Conservation (phyloP, 768 basidiomycete species). For the Lentinula lateritia region DNA sequence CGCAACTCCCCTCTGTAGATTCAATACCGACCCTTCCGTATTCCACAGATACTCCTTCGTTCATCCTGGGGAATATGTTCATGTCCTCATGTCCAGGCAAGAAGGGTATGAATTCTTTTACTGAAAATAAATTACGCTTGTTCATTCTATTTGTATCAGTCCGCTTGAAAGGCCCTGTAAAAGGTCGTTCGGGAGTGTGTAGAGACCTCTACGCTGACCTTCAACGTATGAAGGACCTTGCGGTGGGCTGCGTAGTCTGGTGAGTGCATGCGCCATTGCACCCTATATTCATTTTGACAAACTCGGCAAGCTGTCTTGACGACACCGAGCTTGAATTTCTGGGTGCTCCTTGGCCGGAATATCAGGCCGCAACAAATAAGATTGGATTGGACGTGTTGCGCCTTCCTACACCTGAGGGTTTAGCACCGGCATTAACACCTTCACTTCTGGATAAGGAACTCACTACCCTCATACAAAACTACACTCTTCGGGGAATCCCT, state of each 20-base stretch:
- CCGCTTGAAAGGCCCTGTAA: conserved; percentile 66
- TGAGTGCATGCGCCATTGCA: conserved; percentile 23
- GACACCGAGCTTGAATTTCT: conserved; percentile 79
- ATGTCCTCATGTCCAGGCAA: conserved; percentile 94
- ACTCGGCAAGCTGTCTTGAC: conserved; percentile 64
- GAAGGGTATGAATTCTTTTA: conserved; percentile 50
- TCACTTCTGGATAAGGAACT: conserved; percentile 61
- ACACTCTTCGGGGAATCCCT: conserved; percentile 66
- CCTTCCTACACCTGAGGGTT: conserved; percentile 86
- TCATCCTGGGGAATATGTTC: conserved; percentile 74
- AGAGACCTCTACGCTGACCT: conserved; percentile 79
- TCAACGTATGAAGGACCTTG: conserved; percentile 62
- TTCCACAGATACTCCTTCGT: conserved; percentile 12
- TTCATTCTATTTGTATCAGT: conserved; percentile 31
- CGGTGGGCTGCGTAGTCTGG: conserved; percentile 83
- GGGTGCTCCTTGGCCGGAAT: conserved; percentile 83
- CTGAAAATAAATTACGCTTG: not conserved
- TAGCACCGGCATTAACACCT: conserved; percentile 59
- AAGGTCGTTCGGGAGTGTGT: conserved; percentile 78
- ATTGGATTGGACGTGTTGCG: conserved; percentile 78
- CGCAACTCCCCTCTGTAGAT: conserved; percentile 8
- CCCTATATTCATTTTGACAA: not conserved
- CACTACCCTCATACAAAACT: conserved; percentile 55
- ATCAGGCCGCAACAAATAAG: conserved; percentile 52
- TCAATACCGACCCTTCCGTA: conserved; percentile 3